Base-by-base conservation (phyloP, 1,284 basidiomycete species). In the Moesziomyces globuligerus region DNA sequence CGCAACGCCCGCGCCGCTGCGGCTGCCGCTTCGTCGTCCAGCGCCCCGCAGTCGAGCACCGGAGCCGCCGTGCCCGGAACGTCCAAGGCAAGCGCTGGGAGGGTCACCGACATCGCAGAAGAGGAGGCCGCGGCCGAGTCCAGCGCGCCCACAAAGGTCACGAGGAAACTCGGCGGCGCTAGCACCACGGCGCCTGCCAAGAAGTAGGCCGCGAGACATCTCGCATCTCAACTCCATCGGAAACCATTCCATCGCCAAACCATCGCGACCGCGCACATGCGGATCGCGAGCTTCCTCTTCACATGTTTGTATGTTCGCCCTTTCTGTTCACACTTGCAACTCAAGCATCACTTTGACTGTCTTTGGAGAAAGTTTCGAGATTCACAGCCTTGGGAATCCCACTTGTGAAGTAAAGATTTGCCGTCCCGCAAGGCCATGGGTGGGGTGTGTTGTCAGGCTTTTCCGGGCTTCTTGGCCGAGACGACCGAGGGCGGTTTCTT, bases 111-210 rank as follows among this genome's bases (percentile, higher is more conserved):
- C 32, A 41, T 69, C 0, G 66, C 49, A 0, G 59, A 69, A 8
- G 66, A 69, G 25, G 66, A 69, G 34, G 48, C 34, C 10, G 66
- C 66, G 1, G 66, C 55, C 3, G 66, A 69, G 28, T 69, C 66
- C 23, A 62, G 58, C 24, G 54, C 54, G 17, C 46, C 54, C 7
- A 70, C 67, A 4, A 70, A 70, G 46, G 67, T 70, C 39, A 70
- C 67, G 13, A 58, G 67, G 29, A 70, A 59, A 44, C 45, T 70
- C 13, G 66, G 62, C 24, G 48, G 53, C 3, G 40, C 46, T 4
- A 37, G 46, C 36, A 34, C 17, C 18, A 46, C n/a, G n/a, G 28
- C 18, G 47, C 42, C 13, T 54, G 59, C 44, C 56, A 70, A 70
- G 51, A 54, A 60, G 51, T 58, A n/a, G n/a, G n/a, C n/a, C n/a